Percentiles rank a stretch among this genome's conserved stretches.
Conservation (phyloP, 768 basidiomycete genomes). For the Leccinellum rugosiceps region DNA sequence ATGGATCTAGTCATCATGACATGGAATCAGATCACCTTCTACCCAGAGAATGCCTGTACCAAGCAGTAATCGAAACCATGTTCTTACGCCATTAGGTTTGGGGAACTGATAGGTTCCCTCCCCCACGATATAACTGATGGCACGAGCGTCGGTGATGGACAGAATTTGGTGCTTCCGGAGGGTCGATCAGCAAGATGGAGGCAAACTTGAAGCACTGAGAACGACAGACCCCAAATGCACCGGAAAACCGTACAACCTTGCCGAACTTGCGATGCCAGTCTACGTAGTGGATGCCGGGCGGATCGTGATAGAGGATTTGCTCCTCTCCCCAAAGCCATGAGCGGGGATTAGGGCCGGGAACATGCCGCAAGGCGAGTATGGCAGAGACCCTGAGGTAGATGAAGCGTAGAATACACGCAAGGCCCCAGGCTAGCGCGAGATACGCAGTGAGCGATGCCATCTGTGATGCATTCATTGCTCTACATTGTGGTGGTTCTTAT, state of each 20-base stretch:
- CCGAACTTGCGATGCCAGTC: conserved; percentile 55
- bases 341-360: conserved; percentile 49
- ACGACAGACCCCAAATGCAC: conserved; percentile 50
- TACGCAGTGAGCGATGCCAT: conserved; percentile 10
- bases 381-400: conserved; percentile 34
- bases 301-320: conserved; percentile 47
- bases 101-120: conserved; percentile 58
- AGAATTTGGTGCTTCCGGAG: conserved; percentile 49
- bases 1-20: background rate
- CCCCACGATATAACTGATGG: conserved; percentile 52
- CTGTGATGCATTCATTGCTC: background rate
- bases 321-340: conserved; percentile 64
- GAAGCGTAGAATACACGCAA: conserved; percentile 33
- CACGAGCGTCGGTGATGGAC: conserved; percentile 52
- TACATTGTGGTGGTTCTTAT: conserved; percentile 5
- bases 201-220: background rate
- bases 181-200: conserved; percentile 10
- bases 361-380: conserved; percentile 36
- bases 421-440: conserved; percentile 17
- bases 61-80: conserved; percentile 59
- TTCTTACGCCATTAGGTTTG: conserved; percentile 59
- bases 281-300: conserved; percentile 51
- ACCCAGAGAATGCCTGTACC: conserved; percentile 67
- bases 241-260: conserved; percentile 51
- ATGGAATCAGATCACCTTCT: conserved; percentile 42